Base-by-base conservation (phyloP, 331 rosid species). In the Quercus tomentella region DNA sequence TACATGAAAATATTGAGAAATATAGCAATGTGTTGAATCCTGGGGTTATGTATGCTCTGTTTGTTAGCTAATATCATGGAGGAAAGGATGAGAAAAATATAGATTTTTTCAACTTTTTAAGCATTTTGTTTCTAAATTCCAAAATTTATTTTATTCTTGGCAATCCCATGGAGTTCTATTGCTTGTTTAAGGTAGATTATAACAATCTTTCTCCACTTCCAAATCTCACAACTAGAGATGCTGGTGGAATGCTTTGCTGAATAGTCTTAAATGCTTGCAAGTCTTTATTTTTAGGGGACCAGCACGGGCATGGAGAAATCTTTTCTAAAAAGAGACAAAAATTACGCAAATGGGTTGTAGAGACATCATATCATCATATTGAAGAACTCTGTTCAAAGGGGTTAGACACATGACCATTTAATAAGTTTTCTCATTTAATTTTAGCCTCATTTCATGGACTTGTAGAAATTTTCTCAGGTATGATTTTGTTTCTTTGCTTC, bases 281-380 rank as follows among this genome's bases (percentile, higher is more conserved):
- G 76, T 21, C 58, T 67, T 33, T 35, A 70, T 76, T 35, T 75
- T 88, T 83, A 88, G 97, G 86, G 71, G 77, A 71, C 79, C 81
- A 72, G 78, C 43, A 41, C 67, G 17, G 30, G 60, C 82, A 67
- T 66, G 86, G 89, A 82, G 83, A 37, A 37, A 37, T 86, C 66
- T 94, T 94, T 74, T 35, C 70, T 67, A 85, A 80, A 79, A 94
- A 92, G 89, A 87, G 97, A 82, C 85, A 83, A 81, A 94, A 89
- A 77, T 76, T 94, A 84, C 82, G 71, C 20, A 97, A 80, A 61
- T 87, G 87, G 87, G 84, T 84, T 61, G 83, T 83, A 68, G 86
- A 86, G 79, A 80, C 89, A 41, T 80, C 92, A 16, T 70, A 77
- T 84, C 81, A 83, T 23, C 88, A 86, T 77, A 76, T 56, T 60